These are phyloP conservation scores for Trifolium fragiferum DNA, from an alignment of 306 rosid genomes.

Conservation along the genomic window DNA sequence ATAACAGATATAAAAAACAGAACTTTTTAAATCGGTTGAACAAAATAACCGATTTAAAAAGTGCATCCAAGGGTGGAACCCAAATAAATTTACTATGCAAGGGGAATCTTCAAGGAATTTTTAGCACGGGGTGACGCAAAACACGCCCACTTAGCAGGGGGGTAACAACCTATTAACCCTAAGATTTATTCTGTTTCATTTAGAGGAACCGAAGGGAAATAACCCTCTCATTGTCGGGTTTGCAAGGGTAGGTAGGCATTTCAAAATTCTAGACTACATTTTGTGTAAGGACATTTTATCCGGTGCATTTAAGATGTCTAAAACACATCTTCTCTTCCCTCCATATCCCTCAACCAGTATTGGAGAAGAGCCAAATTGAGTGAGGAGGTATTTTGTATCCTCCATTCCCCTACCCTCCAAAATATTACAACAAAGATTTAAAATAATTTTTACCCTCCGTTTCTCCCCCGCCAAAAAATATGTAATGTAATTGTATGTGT, in stretches of 20 bases:
- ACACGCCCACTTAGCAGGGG: too few species aligned
- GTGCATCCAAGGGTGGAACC: too few species aligned
- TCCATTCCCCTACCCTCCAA: neutral
- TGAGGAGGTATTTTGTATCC: neutral
- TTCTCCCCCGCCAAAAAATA: neutral
- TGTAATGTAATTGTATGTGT: neutral
- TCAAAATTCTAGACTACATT: neutral
- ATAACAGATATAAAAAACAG: too few species aligned
- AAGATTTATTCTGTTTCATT: neutral
- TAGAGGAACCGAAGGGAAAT: too few species aligned
- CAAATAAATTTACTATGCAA: too few species aligned
- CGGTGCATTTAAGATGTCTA: neutral
- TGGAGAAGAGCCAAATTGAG: neutral
- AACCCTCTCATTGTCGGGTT: too few species aligned
- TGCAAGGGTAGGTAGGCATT: neutral
- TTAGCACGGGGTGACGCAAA: too few species aligned
- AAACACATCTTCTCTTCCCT: neutral
- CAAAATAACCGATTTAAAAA: too few species aligned
- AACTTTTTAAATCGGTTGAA: too few species aligned
- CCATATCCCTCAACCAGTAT: neutral
- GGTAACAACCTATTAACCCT: too few species aligned
- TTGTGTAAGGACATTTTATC: neutral
- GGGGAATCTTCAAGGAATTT: too few species aligned
- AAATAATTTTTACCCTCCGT: slow-evolving; percentile 1
- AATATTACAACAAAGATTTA: neutral